phyloP scores from a whole-genome alignment of 2,329 filamentous ascomycete species.

The Fusarium redolens region DNA sequence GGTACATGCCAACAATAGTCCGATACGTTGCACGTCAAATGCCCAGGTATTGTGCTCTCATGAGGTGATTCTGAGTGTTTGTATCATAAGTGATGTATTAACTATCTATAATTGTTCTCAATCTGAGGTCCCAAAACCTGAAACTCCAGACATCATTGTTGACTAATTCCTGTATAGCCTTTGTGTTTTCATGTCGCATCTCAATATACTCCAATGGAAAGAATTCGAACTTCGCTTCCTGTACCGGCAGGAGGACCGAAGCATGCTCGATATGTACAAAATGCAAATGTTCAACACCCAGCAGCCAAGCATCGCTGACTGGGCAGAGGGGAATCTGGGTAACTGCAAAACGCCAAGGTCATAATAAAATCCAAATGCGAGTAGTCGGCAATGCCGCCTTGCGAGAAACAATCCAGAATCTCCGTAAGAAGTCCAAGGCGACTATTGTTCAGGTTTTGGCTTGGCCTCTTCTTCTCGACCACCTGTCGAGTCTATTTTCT shows the following conservation, averaged over 20 bases:
- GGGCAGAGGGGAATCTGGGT: slow-evolving; percentile 19
- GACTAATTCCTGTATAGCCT: slow-evolving; percentile 25
- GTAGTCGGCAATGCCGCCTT: neutral
- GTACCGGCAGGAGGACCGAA: slow-evolving; percentile 27
- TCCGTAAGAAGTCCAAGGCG: neutral
- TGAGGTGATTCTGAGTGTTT: neutral
- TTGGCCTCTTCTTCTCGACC: slow-evolving; percentile 7
- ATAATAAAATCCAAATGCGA: slow-evolving; percentile 7
- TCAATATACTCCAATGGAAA: slow-evolving; percentile 24
- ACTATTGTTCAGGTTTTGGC: slow-evolving; percentile 17
- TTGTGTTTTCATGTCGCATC: slow-evolving; percentile 32
- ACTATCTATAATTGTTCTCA: slow-evolving; percentile 31
- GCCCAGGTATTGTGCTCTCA: neutral
- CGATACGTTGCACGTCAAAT: neutral
- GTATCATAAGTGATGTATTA: slow-evolving; percentile 23
- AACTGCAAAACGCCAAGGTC: slow-evolving; percentile 16
- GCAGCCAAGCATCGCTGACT: slow-evolving; percentile 5
- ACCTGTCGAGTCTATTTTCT: slow-evolving; percentile 28
- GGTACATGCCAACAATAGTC: neutral
- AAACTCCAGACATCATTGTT: slow-evolving; percentile 26
- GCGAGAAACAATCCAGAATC: neutral
- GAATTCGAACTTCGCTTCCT: slow-evolving; percentile 12
- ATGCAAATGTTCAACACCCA: slow-evolving; percentile 25
- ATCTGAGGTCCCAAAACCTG: slow-evolving; percentile 21
- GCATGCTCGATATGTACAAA: slow-evolving; percentile 34